Evolutionary conservation across 1,284 basidiomycete genomes (phyloP).

Genomic region (Ceratobasidium sp.): DNA sequence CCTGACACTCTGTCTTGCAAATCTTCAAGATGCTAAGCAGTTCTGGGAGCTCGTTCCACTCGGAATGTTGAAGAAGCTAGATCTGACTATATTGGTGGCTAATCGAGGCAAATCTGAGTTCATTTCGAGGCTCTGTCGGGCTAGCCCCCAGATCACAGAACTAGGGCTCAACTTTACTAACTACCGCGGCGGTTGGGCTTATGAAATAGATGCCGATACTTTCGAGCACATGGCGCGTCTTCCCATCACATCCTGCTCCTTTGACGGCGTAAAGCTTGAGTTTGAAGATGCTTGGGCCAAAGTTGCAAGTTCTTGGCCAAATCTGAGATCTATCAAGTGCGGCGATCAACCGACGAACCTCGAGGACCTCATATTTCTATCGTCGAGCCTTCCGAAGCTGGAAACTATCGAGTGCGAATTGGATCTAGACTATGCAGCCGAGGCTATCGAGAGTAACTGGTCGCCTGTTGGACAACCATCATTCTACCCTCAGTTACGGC

Average conservation of each 20-base stretch:
- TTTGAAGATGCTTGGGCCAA: background rate
- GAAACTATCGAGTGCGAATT: background rate
- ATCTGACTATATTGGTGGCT: background rate
- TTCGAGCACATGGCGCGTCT: background rate
- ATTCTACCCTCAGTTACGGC: background rate
- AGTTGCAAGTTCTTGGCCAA: background rate
- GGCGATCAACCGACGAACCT: background rate
- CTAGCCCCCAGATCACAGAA: background rate
- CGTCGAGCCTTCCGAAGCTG: background rate
- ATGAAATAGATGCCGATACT: background rate
- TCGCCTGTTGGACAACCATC: background rate
- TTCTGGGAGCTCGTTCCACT: conserved; percentile 1
- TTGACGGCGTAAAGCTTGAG: background rate
- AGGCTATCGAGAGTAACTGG: background rate
- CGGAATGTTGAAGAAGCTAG: background rate
- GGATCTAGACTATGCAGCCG: background rate
- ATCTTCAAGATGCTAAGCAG: background rate
- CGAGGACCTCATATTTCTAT: background rate
- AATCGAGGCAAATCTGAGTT: background rate
- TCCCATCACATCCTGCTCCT: background rate
- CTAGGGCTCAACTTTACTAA: background rate
- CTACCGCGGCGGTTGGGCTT: background rate
- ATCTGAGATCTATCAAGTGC: background rate
- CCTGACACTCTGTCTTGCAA: background rate
- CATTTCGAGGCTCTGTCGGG: background rate